Evolutionary conservation across 2,329 filamentous ascomycete species (phyloP), one percentile per base, ranked within the genome.

Genomic region (Cryphonectria japonica): DNA sequence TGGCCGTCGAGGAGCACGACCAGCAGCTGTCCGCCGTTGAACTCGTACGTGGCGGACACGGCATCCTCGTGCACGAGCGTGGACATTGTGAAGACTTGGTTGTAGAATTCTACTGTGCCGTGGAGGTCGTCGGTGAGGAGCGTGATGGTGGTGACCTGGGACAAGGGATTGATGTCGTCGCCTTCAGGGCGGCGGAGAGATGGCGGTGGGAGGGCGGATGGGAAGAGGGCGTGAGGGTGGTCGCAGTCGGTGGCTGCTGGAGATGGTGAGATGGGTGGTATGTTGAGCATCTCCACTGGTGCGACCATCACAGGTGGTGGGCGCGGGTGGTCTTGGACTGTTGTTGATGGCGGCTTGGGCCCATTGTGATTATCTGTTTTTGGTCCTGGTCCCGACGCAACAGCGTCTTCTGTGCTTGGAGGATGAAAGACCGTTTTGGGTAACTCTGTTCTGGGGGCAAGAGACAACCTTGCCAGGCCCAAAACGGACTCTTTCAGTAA

Each of bases 81-180:
- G 11, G 64, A 32, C 46, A 39, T 13, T 2, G 50, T 29, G 29
- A 72, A 65, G 32, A 61, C 64, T 32, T 2, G 59, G n/a, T 63
- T 52, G 64, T 72, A 70, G 60, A 72, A 72, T 41, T 26, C 19
- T 8, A 19, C 46, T 9, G 60, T 26, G 59, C 16, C 29, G 14
- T 41, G 7, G 19, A 72, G 63, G 63, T 72, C 68, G 2, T 65
- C 68, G 13, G 69, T 69, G 6, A 64, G 68, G 50, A 72, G 68
- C 2, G 68, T 67, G 32, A 72, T 54, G 29, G 34, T 14, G 9
- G 66, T 26, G 32, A 46, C 11, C n/a, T 19, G 22, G 50, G 65
- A 26, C 13, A 67, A 26, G 3, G 32, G 22, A 16, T 32, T 39
- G n/a, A 1, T 22, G 60, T 8, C 11, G 9, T 13, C 37, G 37